Base-by-base conservation (phyloP, 2,329 filamentous ascomycete genomes). In the Stagonosporopsis cucurbitacearum region DNA sequence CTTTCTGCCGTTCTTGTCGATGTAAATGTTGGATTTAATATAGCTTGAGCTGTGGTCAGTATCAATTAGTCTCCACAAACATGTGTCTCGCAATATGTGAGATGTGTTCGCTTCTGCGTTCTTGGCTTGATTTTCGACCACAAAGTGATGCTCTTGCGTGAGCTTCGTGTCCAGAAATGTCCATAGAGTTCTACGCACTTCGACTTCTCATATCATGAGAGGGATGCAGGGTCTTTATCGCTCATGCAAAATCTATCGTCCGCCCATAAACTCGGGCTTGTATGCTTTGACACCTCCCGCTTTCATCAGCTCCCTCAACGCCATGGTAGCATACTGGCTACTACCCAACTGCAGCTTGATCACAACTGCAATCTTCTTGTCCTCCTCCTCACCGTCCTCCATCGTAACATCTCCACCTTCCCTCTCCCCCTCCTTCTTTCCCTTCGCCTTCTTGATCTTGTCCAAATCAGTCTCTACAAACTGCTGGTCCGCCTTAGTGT, bases 381-480 rank as follows among this genome's bases (percentile, higher is more conserved):
- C 59, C 4, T 63, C 63, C 19, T 32, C 25, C 67, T 75, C 43
- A 28, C 59, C 63, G 3, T 70, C 67, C 6, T 57, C 51, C 63
- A 64, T 66, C 22, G 65, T 49, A 9, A 62, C 62, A 35, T 65
- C 64, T 20, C 42, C 55, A 36, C 59, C 12, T 13, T 61, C 40
- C 51, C 67, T 80, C 2, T 86, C 88, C 9, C 89, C 77, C 66
- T 86, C 86, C 35, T 47, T 49, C 67, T 9, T 59, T 25, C 9
- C 77, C 75, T 30, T 77, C 74, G 78, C 77, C 57, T 81, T 80
- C 17, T 64, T 59, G 58, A 94, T 77, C 46, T 83, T 78, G 65
- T 97, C 91, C 53, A 95, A 70, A 74, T 99, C 95, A 0, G 95
- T 99, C 57, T 89, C 85, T 3, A 96, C 89, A 77, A 98, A 87